A percentile compares a stretch with the other conserved stretches of the same genome.
These are phyloP conservation scores for Eremothecium cymbalariae DNA, from an alignment of 1,139 yeast species.

Conservation along the genomic window DNA sequence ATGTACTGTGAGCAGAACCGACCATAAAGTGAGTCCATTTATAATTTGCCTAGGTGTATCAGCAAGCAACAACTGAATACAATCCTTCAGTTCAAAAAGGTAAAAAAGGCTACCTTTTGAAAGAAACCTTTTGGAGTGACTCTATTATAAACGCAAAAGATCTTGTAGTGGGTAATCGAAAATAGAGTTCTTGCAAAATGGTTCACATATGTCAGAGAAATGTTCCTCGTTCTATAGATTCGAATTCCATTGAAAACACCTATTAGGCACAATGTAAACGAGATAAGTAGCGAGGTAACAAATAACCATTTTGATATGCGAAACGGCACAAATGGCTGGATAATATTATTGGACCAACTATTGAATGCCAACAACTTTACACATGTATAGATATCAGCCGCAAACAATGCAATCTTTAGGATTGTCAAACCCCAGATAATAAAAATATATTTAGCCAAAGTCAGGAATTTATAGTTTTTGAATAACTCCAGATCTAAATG, in stretches of 20 bases:
- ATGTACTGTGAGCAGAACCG: slow-evolving; percentile 36
- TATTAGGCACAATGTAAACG: slow-evolving; percentile 50
- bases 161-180: slow-evolving; percentile 50
- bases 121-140: slow-evolving; percentile 56
- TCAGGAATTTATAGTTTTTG: slow-evolving; percentile 45
- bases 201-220: slow-evolving; percentile 66
- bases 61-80: slow-evolving; percentile 58
- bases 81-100: slow-evolving; percentile 61
- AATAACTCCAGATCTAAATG: slow-evolving; percentile 41
- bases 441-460: slow-evolving; percentile 46
- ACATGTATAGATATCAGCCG: slow-evolving; percentile 74
- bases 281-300: slow-evolving; percentile 75
- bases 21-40: slow-evolving; percentile 64
- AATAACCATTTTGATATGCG: slow-evolving; percentile 71
- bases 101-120: slow-evolving; percentile 62
- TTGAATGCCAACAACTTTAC: slow-evolving; percentile 66
- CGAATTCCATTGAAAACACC: slow-evolving; percentile 54
- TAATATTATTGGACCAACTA: slow-evolving; percentile 56
- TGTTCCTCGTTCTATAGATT: slow-evolving; percentile 52
- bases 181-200: slow-evolving; percentile 52
- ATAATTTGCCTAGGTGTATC: slow-evolving; percentile 88
- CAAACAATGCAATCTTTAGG: slow-evolving; percentile 52
- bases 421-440: slow-evolving; percentile 43
- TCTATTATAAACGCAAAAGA: slow-evolving; percentile 64
- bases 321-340: slow-evolving; percentile 50